Evolutionary conservation across 1,284 basidiomycete species (phyloP), one percentile per base, ranked within the genome.

Genomic region (Anthracocystis walkeri): DNA sequence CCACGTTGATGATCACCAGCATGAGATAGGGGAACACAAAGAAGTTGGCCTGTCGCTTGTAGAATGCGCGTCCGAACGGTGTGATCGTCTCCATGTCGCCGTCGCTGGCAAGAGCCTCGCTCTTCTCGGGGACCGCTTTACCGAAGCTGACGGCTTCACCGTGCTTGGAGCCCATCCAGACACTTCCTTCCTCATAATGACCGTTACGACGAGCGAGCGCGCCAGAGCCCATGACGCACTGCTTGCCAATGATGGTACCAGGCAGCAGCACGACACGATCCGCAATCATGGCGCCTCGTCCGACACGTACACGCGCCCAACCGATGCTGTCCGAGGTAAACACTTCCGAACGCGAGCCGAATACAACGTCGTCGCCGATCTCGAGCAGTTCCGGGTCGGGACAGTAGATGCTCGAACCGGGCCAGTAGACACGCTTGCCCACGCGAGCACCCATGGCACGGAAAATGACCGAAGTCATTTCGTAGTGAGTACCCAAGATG

Each of bases 121-220:
- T 79, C 27, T 77, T 80, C 40, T 82, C 81, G 23, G 65, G 59
- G 0, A 72, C 66, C 2, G 78, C 76, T 53, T 81, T 81, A 40
- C 83, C 83, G 48, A 85, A 85, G 70, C 81, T 83, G 72, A 85
- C 83, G 11, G 83, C 83, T 63, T 84, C 81, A 49, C 83, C 83
- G 44, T 85, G 83, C 79, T 85, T 85, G 52, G 76, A 71, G 25
- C 83, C 83, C 83, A 85, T 85, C 83, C 83, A 85, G 14, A 85
- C 83, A 18, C 81, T 81, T 52, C 79, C 68, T 58, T 85, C 83
- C 57, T 85, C 83, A 66, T 85, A 85, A 64, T 78, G 79, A 31
- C 83, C 83, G 41, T 83, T 83, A 27, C 83, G 80, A 29, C 82
- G 79, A 10, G 82, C 75, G 27, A 85, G 64, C 6, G 83, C 83